Evolutionary conservation across 768 basidiomycete species (phyloP), one percentile per base, ranked within the genome.

Genomic region (Hypholoma sublateritium): DNA sequence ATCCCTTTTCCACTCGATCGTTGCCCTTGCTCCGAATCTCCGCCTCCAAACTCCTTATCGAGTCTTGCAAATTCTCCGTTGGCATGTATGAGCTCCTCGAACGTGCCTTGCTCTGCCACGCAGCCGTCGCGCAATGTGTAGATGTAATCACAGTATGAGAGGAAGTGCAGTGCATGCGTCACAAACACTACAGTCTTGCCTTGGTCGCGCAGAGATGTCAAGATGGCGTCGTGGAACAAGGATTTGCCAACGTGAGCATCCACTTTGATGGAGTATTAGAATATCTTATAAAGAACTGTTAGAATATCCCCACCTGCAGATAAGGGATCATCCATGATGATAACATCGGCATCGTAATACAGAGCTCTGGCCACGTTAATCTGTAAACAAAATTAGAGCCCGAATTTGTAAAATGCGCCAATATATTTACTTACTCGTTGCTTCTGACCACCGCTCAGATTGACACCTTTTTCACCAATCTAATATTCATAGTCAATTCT

Each of bases 111-210:
- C 69, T 94, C 92, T 12, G 80, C 78, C 58, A 95, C 82, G 32
- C 72, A 75, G 9, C 93, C 93, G 57, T 89, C 82, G 24, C 80
- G 78, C 55, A 95, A 69, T 22, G 85, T 85, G 69, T 86, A 84
- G 63, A 95, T 87, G 65, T 89, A 88, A 70, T 94, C 91, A 46
- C 89, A 89, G 52, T 87, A 74, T 0, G 89, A 86, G 12, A 95
- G 77, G 74, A 94, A 88, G 71, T 95, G 91, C 14, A 95, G 75
- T 1, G 89, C 91, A 68, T 94, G 91, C 0, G 93, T 95, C 35
- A 94, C 91, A 57, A 95, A 82, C 47, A 95, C 78, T 22, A 89
- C 81, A 2, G 93, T 92, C 68, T 90, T 91, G 45, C 79, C 81
- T 17, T 59, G 60, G 50, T 67, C 62, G 8, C 70, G 67, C 48